These are phyloP conservation scores for Astragalus glycyphyllos DNA, from an alignment of 306 rosid species.

Conservation along the genomic window DNA sequence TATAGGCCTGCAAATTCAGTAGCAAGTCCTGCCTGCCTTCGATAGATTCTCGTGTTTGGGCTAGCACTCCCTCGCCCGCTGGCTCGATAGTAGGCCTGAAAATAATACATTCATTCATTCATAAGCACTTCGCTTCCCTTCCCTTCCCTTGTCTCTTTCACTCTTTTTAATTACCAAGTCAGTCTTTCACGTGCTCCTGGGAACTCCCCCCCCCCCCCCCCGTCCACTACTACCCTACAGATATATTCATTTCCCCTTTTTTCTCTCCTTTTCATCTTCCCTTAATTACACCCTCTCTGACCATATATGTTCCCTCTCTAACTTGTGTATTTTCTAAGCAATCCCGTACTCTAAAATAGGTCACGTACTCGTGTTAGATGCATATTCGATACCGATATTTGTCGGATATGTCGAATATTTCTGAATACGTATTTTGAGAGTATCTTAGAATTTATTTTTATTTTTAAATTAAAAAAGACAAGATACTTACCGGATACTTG, in stretches of 20 bases:
- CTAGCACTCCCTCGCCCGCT: neutral
- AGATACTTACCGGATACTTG: too few relatives aligned
- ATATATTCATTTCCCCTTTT: neutral
- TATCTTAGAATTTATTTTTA: too few relatives aligned
- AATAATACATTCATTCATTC: neutral
- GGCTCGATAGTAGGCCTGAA: neutral
- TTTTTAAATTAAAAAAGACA: too few relatives aligned
- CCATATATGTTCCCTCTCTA: slow-evolving; percentile 23
- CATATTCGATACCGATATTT: too few relatives aligned
- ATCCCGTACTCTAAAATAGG: too few relatives aligned
- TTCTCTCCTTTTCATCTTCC: slow-evolving; percentile 18
- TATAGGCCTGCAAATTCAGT: slow-evolving; percentile 24
- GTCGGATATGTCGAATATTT: too few relatives aligned
- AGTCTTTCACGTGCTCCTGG: slow-evolving; percentile 81
- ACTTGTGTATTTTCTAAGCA: slow-evolving; percentile 28
- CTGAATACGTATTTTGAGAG: too few relatives aligned
- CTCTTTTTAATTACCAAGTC: slow-evolving; percentile 43
- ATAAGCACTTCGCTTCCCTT: neutral
- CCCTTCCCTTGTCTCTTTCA: slow-evolving; percentile 44
- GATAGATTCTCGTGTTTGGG: slow-evolving; percentile 32
- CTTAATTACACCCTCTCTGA: slow-evolving; percentile 50
- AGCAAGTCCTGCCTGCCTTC: neutral
- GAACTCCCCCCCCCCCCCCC: slow-evolving; percentile 31
- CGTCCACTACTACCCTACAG: slow-evolving; percentile 19
- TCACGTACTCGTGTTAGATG: too few relatives aligned